Evolutionary conservation across 2,329 filamentous ascomycete genomes (phyloP), one percentile per base, ranked within the genome.

Genomic region (Helotiales sp.): DNA sequence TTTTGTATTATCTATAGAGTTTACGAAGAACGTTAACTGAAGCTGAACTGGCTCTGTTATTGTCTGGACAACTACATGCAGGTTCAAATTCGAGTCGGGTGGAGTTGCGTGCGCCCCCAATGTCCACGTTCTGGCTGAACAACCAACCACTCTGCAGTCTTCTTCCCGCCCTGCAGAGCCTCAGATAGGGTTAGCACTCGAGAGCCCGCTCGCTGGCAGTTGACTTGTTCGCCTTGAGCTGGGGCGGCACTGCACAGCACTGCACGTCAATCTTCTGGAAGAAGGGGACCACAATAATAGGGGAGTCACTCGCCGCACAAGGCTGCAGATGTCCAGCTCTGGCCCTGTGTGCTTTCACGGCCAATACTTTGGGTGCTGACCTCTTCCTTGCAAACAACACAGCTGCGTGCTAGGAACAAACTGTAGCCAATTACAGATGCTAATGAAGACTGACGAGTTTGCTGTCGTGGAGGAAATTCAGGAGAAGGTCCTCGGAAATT

Each of bases 221-320:
- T n/a, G n/a, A n/a, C n/a, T n/a, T 40, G 48, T 48, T 40, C 49
- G 50, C 55, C 49, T 42, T 36, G 51, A n/a, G 31, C 33, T 6
- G 12, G 29, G 48, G n/a, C 36, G 19, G 36, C 36, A 40, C 17
- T 15, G 55, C 55, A 54, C 24, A 40, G 49, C 52, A 46, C 24
- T 34, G 22, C 46, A 44, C 31, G 17, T 30, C 19, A 33, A 17
- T 31, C 17, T 56, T 56, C 54, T 42, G 17, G 50, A 54, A n/a
- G n/a, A n/a, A n/a, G n/a, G n/a, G n/a, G n/a, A 54, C 12, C 44
- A 34, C 19, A 24, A n/a, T 25, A 13, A 50, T 8, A 50, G 29
- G 17, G 49, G 55, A 61, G 50, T 59, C 59, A 63, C 38, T 60
- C 62, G 33, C 59, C 55, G 59, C 27, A 56, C 58, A 54, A 64